Conservation (phyloP, 257 asterid species). For the Echium plantagineum region DNA sequence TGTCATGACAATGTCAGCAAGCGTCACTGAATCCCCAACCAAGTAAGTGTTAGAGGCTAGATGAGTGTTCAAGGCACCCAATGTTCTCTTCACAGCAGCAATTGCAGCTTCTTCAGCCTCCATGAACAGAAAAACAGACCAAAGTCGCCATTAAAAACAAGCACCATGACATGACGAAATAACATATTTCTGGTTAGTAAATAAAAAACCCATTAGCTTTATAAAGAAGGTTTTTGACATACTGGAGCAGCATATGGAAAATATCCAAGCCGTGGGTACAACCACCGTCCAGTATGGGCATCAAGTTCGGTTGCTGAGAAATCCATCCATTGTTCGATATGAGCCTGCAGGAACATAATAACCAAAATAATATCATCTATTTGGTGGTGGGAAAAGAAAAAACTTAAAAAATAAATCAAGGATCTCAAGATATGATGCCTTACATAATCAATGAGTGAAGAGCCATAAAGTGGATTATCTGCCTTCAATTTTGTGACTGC, state of each 20-base stretch:
- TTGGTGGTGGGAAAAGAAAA: background rate
- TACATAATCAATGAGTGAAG: slow-evolving; percentile 66
- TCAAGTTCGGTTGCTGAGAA: slow-evolving; percentile 61
- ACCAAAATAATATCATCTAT: background rate
- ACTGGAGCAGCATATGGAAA: slow-evolving; percentile 39
- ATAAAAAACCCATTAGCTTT: background rate
- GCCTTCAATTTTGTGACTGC: slow-evolving; percentile 52
- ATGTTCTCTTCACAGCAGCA: slow-evolving; percentile 53
- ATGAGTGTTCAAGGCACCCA: slow-evolving; percentile 65
- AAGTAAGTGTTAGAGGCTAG: slow-evolving; percentile 72
- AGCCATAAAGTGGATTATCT: slow-evolving; percentile 45
- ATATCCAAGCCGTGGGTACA: slow-evolving; percentile 56
- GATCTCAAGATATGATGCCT: slow-evolving; percentile 11
- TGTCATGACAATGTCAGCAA: slow-evolving; percentile 65
- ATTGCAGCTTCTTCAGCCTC: slow-evolving; percentile 78
- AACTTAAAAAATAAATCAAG: background rate
- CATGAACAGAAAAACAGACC: background rate
- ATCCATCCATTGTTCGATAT: slow-evolving; percentile 77
- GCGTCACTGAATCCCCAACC: slow-evolving; percentile 75
- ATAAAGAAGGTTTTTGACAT: slow-evolving; percentile 7
- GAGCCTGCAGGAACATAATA: slow-evolving; percentile 29
- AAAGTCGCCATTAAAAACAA: background rate
- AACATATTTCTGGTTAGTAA: no score
- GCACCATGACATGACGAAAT: background rate
- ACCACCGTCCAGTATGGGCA: slow-evolving; percentile 34